Percentiles rank a stretch among this genome's conserved stretches.
Evolutionary conservation across 2,329 filamentous ascomycete species (phyloP).

Genomic region (Pseudogymnoascus sp.): DNA sequence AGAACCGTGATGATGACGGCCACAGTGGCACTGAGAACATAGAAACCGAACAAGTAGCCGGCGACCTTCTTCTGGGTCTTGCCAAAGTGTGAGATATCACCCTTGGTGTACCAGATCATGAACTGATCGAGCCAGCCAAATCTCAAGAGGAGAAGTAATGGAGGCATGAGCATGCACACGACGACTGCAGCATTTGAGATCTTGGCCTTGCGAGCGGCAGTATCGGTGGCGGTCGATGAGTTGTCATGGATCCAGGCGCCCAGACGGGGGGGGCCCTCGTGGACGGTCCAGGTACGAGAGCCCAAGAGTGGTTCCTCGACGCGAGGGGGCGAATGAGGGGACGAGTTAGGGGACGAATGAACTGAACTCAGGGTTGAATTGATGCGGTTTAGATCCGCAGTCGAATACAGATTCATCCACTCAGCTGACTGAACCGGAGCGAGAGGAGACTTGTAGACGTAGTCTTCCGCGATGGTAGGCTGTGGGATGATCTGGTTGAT

Average conservation of each 20-base stretch:
- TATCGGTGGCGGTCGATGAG: slow-evolving; percentile 11
- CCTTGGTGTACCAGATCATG: slow-evolving; percentile 20
- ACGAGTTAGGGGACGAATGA: background rate
- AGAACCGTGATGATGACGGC: background rate
- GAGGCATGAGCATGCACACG: slow-evolving; percentile 23
- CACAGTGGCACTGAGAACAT: background rate
- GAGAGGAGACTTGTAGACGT: slow-evolving; percentile 23
- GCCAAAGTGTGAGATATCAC: slow-evolving; percentile 19
- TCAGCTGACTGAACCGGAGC: slow-evolving; percentile 21
- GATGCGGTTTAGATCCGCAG: slow-evolving; percentile 15
- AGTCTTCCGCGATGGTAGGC: slow-evolving; percentile 12
- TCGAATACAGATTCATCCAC: slow-evolving; percentile 23
- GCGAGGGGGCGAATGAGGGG: background rate
- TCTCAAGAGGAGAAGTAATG: slow-evolving; percentile 20
- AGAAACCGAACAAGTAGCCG: background rate
- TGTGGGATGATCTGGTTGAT: background rate
- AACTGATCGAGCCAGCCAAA: slow-evolving; percentile 21
- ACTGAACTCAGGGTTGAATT: background rate
- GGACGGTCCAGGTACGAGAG: background rate
- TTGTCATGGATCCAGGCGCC: slow-evolving; percentile 14
- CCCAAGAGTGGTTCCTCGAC: background rate
- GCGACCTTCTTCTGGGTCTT: slow-evolving; percentile 18
- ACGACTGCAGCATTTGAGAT: slow-evolving; percentile 20
- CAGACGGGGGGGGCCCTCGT: slow-evolving; percentile 16
- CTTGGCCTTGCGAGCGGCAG: slow-evolving; percentile 13